phyloP scores from a whole-genome alignment of 257 asterid genomes.

The Solanum raphanifolium region DNA sequence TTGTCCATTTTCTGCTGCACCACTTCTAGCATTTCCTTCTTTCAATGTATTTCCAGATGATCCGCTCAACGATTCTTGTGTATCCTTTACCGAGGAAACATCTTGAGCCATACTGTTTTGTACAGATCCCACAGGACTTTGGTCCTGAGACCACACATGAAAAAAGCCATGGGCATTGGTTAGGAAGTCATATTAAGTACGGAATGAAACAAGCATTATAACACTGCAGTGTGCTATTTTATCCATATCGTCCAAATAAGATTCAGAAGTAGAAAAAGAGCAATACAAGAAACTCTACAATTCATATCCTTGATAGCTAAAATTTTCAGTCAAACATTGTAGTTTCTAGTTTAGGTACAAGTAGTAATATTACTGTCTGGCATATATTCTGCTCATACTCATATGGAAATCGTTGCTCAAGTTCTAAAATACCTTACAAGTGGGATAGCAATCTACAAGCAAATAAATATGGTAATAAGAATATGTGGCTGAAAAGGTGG shows the following conservation, averaged over 20 bases:
- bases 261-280: neutral
- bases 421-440: neutral
- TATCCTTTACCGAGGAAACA: conserved; percentile 28
- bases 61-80: conserved; percentile 25
- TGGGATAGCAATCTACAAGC: neutral
- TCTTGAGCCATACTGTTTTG: conserved; percentile 26
- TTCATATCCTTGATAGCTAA: neutral
- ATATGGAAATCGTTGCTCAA: neutral
- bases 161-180: neutral
- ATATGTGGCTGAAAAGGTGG: neutral
- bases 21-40: conserved; percentile 26
- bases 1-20: conserved; percentile 21
- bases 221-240: neutral
- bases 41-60: conserved; percentile 17
- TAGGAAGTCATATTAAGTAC: neutral
- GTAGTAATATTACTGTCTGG: neutral
- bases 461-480: neutral
- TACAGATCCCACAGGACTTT: conserved; percentile 24
- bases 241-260: neutral
- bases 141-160: conserved; percentile 30
- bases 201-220: neutral
- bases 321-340: neutral
- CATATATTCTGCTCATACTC: neutral
- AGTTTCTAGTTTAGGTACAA: neutral
- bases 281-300: neutral